phyloP scores from a whole-genome alignment of 139 green algal species.

The Chlorella sp. region DNA sequence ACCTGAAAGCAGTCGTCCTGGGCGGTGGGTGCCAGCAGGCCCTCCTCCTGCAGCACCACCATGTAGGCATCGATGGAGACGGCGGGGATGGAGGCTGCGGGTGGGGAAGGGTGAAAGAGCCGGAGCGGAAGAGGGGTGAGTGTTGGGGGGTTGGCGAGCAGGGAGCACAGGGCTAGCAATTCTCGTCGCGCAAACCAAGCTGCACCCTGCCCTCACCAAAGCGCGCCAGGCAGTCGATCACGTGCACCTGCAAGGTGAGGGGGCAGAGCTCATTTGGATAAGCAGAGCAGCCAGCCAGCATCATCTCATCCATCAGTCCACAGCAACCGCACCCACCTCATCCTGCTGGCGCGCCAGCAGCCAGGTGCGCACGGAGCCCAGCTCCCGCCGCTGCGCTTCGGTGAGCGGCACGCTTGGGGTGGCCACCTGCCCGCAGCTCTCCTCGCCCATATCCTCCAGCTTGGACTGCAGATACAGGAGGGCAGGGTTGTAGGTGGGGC shows the following conservation, averaged over 20 bases:
- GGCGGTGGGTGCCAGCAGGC: constrained; percentile 7
- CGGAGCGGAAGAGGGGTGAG: too few species aligned
- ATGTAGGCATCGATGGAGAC: constrained; percentile 13
- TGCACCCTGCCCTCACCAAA: neutral
- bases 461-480: too few species aligned
- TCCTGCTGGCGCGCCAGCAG: neutral
- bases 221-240: constrained; percentile 24
- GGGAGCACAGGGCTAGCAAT: too few species aligned
- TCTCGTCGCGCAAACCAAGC: too few species aligned
- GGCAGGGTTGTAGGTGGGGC: too few species aligned
- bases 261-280: neutral
- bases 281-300: neutral
- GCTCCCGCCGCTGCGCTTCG: neutral
- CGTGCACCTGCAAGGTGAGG: neutral
- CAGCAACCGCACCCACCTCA: neutral
- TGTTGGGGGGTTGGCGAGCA: too few species aligned
- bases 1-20: constrained; percentile 2
- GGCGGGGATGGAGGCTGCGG: neutral
- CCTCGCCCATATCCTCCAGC: too few species aligned
- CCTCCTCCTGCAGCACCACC: neutral
- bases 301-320: neutral
- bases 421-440: too few species aligned
- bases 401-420: neutral
- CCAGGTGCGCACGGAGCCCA: neutral
- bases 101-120: too few species aligned